Evolutionary conservation across 2,329 filamentous ascomycete species (phyloP), one percentile per base, ranked within the genome.

Genomic region (Penicillium corylophilum): DNA sequence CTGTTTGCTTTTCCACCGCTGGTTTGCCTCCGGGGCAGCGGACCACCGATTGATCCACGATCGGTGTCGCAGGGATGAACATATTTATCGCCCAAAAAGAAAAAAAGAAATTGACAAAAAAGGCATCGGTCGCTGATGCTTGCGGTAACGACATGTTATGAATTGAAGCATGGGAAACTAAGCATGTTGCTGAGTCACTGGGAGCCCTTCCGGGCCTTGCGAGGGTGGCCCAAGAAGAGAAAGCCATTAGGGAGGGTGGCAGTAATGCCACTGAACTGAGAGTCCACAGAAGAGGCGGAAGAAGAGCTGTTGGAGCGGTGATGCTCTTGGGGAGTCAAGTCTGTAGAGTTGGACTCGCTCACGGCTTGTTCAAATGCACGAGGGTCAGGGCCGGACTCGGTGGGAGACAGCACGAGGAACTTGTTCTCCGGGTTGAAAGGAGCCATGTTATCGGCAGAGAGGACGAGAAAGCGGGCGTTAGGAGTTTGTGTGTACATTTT

Each of bases 401-500:
- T 64, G 41, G 66, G 67, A 42, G 67, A 66, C 55, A 69, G 51
- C 38, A 62, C 59, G 9, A 64, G 60, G 60, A 64, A 64, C 48
- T 63, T 56, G 53, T 57, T 58, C 44, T 40, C 44, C 7, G 62
- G 54, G 46, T 58, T 43, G 33, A 58, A 59, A 1, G 61, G 61
- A 10, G 50, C 50, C 46, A 55, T 56, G 36, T 46, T 52, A 29
- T 48, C 28, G 41, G 60, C 60, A 43, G 62, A 65, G 48, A 66
- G 63, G 29, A 70, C 61, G 53, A 70, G 63, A 57, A 68, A 70
- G 47, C 64, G 64, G 56, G 55, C 50, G 52, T 63, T 59, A 49
- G 66, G 56, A 48, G 66, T 65, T 48, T 59, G 40, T 56, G 65
- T 59, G 54, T 64, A 65, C 67, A 70, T 70, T 54, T 52, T 68